Evolutionary conservation across 2,329 filamentous ascomycete genomes (phyloP).

Genomic region (Arachnomyces sp.): DNA sequence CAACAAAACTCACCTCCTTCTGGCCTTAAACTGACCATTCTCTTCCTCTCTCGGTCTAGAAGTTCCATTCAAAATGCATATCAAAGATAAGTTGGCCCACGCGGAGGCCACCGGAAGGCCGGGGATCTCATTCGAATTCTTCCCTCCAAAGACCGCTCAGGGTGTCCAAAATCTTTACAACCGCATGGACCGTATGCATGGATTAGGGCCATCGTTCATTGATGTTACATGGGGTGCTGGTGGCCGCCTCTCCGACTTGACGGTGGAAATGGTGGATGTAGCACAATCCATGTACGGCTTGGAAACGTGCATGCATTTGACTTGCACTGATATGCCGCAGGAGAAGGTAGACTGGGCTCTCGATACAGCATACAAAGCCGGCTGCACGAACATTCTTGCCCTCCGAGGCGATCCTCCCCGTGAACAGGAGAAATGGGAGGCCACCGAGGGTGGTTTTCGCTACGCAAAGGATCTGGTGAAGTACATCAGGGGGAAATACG

Average conservation of each 20-base stretch:
- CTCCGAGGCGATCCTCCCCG: constrained; percentile 87
- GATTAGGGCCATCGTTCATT: constrained; percentile 87
- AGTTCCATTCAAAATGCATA: constrained; percentile 65
- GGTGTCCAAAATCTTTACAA: constrained; percentile 99
- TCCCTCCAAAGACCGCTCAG: constrained; percentile 81
- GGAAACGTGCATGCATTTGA: constrained; percentile 98
- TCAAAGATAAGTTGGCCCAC: constrained; percentile 81
- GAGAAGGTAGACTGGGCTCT: constrained; percentile 87
- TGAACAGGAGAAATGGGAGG: constrained; percentile 90
- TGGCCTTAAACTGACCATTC: constrained; percentile 3
- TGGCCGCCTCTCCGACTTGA: constrained; percentile 81
- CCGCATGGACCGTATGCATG: constrained; percentile 98
- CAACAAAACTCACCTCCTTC: not conserved
- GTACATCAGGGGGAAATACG: constrained; percentile 72
- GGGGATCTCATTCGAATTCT: constrained; percentile 98
- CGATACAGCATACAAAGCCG: constrained; percentile 80
- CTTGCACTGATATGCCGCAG: constrained; percentile 94
- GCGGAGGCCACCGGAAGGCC: constrained; percentile 70
- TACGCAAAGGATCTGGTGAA: constrained; percentile 88
- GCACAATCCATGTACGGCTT: constrained; percentile 92
- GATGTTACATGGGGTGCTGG: constrained; percentile 98
- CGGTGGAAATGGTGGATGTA: constrained; percentile 94
- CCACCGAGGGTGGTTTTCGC: constrained; percentile 74
- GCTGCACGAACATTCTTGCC: constrained; percentile 95
- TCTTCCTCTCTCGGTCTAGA: constrained; percentile 4